Evolutionary conservation across 2,329 filamentous ascomycete genomes (phyloP).

Genomic region (Talaromyces verruculosus): DNA sequence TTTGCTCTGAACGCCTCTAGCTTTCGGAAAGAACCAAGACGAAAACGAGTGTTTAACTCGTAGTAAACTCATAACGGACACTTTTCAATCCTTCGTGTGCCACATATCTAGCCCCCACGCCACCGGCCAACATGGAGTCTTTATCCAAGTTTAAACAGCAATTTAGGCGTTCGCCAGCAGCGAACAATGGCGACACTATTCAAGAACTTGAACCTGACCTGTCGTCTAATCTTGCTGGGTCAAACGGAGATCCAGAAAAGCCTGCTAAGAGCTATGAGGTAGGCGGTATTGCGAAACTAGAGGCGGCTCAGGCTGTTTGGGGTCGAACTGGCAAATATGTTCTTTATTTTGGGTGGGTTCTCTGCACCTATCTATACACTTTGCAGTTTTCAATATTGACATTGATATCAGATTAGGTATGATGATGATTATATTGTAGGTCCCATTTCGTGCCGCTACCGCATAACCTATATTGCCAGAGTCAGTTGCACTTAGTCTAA

Average conservation of each 20-base stretch:
- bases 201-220: not conserved
- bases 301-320: conserved; percentile 32
- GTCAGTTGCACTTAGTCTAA: conserved; percentile 35
- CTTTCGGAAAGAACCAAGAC: not conserved
- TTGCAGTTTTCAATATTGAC: not conserved
- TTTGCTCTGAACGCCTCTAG: not conserved
- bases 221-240: not conserved
- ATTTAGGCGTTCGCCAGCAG: not conserved
- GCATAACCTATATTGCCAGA: conserved; percentile 23
- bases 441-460: conserved; percentile 40
- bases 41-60: not conserved
- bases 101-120: not conserved
- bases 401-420: conserved; percentile 28
- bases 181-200: not conserved
- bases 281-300: conserved; percentile 31
- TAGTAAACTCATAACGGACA: not conserved
- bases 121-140: not conserved
- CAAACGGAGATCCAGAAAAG: not conserved
- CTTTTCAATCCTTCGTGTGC: not conserved
- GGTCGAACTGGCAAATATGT: conserved; percentile 34
- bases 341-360: conserved; percentile 31
- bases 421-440: conserved; percentile 36
- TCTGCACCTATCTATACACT: not conserved
- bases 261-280: conserved; percentile 20
- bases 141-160: not conserved